phyloP scores from a whole-genome alignment of 768 basidiomycete species.

The Pleurotus djamor region DNA sequence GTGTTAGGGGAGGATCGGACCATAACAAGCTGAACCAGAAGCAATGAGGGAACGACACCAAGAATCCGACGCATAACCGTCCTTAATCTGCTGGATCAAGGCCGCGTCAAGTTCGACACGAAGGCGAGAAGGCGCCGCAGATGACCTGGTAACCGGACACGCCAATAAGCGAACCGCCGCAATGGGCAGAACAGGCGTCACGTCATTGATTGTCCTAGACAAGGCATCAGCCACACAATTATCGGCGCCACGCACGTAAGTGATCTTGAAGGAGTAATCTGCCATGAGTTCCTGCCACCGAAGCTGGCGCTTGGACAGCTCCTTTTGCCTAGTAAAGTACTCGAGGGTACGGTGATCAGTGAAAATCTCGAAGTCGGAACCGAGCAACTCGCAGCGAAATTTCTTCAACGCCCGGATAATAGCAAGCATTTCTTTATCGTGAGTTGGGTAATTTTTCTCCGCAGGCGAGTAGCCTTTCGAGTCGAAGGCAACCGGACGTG shows the following conservation, averaged over 20 bases:
- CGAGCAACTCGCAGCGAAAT: slow-evolving; percentile 17
- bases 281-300: slow-evolving; percentile 32
- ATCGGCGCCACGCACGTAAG: slow-evolving; percentile 20
- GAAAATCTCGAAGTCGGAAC: slow-evolving; percentile 15
- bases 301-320: slow-evolving; percentile 27
- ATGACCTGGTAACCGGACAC: too few relatives aligned
- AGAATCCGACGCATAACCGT: background rate
- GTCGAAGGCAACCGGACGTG: slow-evolving; percentile 25
- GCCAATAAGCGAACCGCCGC: too few relatives aligned
- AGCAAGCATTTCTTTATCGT: slow-evolving; percentile 29
- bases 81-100: background rate
- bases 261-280: slow-evolving; percentile 30
- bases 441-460: slow-evolving; percentile 24
- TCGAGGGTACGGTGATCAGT: slow-evolving; percentile 32
- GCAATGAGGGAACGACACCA: background rate
- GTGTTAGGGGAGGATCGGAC: too few relatives aligned
- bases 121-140: slow-evolving; percentile 13
- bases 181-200: slow-evolving; percentile 1
- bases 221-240: background rate
- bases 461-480: slow-evolving; percentile 18
- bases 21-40: too few relatives aligned
- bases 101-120: background rate
- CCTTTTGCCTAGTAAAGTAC: slow-evolving; percentile 23
- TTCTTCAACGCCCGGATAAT: slow-evolving; percentile 23
- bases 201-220: slow-evolving; percentile 1